phyloP scores from a whole-genome alignment of 2,329 filamentous ascomycete genomes.

The Aureobasidium mangrovei region DNA sequence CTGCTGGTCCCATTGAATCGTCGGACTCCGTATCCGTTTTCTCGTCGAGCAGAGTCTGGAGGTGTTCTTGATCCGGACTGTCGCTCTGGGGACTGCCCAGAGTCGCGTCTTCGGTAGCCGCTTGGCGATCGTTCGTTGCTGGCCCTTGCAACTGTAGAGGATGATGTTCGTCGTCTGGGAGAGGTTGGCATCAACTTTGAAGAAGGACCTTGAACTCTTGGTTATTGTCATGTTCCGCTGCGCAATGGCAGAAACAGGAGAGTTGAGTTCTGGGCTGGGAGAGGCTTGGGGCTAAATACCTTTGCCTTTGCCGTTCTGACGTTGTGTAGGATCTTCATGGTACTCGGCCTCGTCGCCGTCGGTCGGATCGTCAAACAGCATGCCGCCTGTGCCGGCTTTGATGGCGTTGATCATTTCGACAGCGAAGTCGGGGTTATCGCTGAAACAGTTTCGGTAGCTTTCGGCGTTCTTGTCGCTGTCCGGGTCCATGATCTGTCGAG shows the following conservation, averaged over 20 bases:
- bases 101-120: background rate
- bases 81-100: background rate
- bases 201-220: slow-evolving; percentile 15
- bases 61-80: background rate
- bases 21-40: slow-evolving; percentile 12
- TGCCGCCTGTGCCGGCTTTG: slow-evolving; percentile 39
- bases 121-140: background rate
- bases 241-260: background rate
- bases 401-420: slow-evolving; percentile 47
- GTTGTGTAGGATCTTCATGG: slow-evolving; percentile 40
- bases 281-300: slow-evolving; percentile 10
- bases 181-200: slow-evolving; percentile 14
- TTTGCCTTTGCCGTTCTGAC: slow-evolving; percentile 24
- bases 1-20: slow-evolving; percentile 12
- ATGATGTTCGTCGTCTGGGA: slow-evolving; percentile 11
- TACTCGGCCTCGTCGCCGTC: slow-evolving; percentile 38
- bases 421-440: slow-evolving; percentile 42
- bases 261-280: background rate
- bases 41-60: slow-evolving; percentile 9
- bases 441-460: slow-evolving; percentile 43
- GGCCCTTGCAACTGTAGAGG: background rate
- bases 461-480: slow-evolving; percentile 41
- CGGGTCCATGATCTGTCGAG: slow-evolving; percentile 49
- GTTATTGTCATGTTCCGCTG: slow-evolving; percentile 13
- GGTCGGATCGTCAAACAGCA: slow-evolving; percentile 46